Evolutionary conservation across 345 rosid species (phyloP).

Genomic region (Capsella bursapastoris): DNA sequence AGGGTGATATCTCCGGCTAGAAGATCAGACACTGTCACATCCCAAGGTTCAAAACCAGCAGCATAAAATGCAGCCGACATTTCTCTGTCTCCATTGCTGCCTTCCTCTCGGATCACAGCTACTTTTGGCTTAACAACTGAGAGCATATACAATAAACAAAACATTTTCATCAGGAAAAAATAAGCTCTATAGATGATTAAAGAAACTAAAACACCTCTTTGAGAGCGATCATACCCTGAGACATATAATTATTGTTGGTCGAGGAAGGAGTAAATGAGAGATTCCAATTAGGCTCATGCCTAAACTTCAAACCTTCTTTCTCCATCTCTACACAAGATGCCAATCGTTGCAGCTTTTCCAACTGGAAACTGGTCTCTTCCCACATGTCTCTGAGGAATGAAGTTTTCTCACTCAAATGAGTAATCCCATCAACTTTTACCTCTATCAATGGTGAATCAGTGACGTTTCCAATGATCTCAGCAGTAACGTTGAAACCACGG

Average conservation of each 20-base stretch:
- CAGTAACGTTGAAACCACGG: conserved; percentile 47
- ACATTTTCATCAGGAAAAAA: background rate
- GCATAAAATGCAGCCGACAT: conserved; percentile 92
- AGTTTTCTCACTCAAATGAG: conserved; percentile 65
- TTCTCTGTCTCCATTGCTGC: conserved; percentile 96
- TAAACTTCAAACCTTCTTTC: conserved; percentile 79
- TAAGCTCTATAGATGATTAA: background rate
- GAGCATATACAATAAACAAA: conserved; percentile 22
- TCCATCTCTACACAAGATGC: conserved; percentile 84
- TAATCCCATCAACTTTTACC: conserved; percentile 62
- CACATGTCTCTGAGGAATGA: conserved; percentile 79
- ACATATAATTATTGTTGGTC: conserved; percentile 65
- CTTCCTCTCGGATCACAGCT: conserved; percentile 94
- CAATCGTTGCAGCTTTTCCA: conserved; percentile 79
- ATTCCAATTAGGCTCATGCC: conserved; percentile 78
- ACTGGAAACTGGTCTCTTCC: conserved; percentile 92
- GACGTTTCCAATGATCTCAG: conserved; percentile 77
- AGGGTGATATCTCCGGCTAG: conserved; percentile 64
- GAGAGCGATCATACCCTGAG: conserved; percentile 35
- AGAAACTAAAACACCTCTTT: background rate
- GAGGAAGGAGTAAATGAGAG: conserved; percentile 74
- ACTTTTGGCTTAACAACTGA: conserved; percentile 76
- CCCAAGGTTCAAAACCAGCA: conserved; percentile 98
- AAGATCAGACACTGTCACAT: conserved; percentile 90
- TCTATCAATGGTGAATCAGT: conserved; percentile 59